phyloP scores from a whole-genome alignment of 176 grass and related monocot species.

The Oryza rufipogon region DNA sequence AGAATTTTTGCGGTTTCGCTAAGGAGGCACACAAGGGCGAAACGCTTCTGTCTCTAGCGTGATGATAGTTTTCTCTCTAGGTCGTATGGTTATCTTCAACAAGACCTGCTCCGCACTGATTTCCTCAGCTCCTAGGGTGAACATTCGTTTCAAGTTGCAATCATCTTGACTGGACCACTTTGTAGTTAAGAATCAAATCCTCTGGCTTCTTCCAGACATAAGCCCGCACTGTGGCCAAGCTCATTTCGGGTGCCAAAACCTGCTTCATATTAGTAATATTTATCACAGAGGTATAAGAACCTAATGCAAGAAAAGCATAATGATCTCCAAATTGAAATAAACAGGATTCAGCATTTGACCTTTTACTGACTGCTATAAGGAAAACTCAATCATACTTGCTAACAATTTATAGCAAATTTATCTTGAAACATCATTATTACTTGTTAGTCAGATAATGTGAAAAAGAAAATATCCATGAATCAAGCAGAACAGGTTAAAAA shows the following conservation, averaged over 20 bases:
- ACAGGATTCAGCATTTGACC: not conserved
- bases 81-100: slow-evolving; percentile 31
- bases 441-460: not conserved
- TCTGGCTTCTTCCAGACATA: slow-evolving; percentile 97
- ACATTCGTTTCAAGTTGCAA: slow-evolving; percentile 28
- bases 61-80: slow-evolving; percentile 27
- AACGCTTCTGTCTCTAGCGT: slow-evolving; percentile 16
- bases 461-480: not conserved
- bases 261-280: slow-evolving; percentile 41
- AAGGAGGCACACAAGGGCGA: slow-evolving; percentile 1
- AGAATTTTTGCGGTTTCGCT: slow-evolving; percentile 19
- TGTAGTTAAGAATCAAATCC: slow-evolving; percentile 93
- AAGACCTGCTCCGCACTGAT: slow-evolving; percentile 1
- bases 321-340: not conserved
- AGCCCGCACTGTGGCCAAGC: slow-evolving; percentile 83
- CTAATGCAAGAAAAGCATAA: slow-evolving; percentile 11
- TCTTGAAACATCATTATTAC: not conserved
- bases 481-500: not conserved
- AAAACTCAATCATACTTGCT: slow-evolving; percentile 1
- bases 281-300: slow-evolving; percentile 14
- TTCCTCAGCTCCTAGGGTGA: slow-evolving; percentile 18
- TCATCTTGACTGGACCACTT: slow-evolving; percentile 72
- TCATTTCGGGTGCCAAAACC: slow-evolving; percentile 82
- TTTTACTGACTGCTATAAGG: not conserved
- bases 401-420: not conserved